Percentiles rank a stretch among this genome's conserved stretches.
Evolutionary conservation across 2,329 filamentous ascomycete genomes (phyloP).

Genomic region (Cordyceps pruinosa): DNA sequence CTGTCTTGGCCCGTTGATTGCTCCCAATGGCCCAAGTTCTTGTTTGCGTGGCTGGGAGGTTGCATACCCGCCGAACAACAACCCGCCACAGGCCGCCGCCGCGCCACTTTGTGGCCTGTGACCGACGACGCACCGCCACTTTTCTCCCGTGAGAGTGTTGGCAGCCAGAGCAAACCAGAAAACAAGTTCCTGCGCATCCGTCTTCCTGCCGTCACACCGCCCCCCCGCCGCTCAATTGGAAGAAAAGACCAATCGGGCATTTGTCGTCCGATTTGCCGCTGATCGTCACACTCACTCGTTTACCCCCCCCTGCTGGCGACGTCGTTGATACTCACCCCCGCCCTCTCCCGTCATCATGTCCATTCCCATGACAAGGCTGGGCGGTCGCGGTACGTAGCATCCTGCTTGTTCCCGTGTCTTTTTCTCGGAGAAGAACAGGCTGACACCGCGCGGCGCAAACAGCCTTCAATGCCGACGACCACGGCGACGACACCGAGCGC

Average conservation of each 20-base stretch:
- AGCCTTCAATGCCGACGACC: constrained; percentile 70
- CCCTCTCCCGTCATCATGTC: constrained; percentile 22
- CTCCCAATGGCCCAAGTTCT: too few relatives aligned
- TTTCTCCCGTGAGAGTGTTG: too few relatives aligned
- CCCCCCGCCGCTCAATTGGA: too few relatives aligned
- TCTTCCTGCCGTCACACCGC: too few relatives aligned
- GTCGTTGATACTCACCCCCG: too few relatives aligned
- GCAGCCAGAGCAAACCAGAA: too few relatives aligned
- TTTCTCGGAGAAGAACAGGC: background rate
- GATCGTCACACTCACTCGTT: background rate
- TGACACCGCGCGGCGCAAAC: constrained; percentile 35
- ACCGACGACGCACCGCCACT: too few relatives aligned
- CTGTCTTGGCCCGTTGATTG: background rate
- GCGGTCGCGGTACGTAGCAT: constrained; percentile 35
- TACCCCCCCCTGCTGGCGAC: too few relatives aligned
- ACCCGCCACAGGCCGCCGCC: background rate
- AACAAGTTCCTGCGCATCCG: too few relatives aligned
- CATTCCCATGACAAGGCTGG: constrained; percentile 38
- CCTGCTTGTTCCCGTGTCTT: background rate
- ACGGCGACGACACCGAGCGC: constrained; percentile 59
- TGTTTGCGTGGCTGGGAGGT: background rate
- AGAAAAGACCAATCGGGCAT: too few relatives aligned
- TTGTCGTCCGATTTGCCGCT: background rate
- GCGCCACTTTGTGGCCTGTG: background rate
- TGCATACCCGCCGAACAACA: background rate